These are phyloP conservation scores for Solanum piurae DNA, from an alignment of 257 asterid genomes.

Conservation along the genomic window DNA sequence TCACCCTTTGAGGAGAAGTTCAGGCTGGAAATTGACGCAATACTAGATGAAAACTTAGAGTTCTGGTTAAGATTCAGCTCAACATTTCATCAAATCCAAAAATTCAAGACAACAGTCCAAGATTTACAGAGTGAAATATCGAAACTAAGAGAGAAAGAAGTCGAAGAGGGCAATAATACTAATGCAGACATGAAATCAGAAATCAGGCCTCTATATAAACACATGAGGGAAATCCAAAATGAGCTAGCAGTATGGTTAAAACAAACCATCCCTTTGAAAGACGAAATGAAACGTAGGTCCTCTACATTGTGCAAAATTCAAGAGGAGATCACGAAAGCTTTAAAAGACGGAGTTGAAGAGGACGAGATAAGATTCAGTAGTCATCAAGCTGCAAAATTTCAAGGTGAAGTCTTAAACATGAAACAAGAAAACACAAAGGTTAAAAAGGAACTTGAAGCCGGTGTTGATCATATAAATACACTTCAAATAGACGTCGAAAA, in stretches of 20 bases:
- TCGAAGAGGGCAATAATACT: constrained; percentile 7
- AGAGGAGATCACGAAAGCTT: constrained; percentile 35
- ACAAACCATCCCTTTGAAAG: constrained; percentile 26
- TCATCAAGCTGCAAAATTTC: constrained; percentile 61
- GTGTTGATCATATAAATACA: constrained; percentile 26
- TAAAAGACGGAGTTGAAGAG: constrained; percentile 34
- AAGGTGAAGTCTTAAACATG: constrained; percentile 53
- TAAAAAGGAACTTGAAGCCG: constrained; percentile 35
- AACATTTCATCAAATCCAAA: constrained; percentile 37
- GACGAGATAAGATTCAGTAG: constrained; percentile 40
- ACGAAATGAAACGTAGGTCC: constrained; percentile 31
- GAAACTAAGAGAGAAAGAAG: constrained; percentile 20
- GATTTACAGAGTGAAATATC: constrained; percentile 35
- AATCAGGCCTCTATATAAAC: constrained; percentile 39
- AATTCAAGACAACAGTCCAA: constrained; percentile 39
- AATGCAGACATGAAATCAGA: constrained; percentile 28
- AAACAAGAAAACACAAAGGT: constrained; percentile 51
- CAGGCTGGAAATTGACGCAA: constrained; percentile 31
- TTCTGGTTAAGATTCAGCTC: constrained; percentile 68
- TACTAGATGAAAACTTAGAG: constrained; percentile 40
- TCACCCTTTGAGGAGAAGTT: constrained; percentile 39
- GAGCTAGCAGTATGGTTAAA: constrained; percentile 37
- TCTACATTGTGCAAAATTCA: constrained; percentile 30
- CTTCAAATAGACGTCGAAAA: constrained; percentile 34
- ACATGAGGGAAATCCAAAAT: constrained; percentile 36